Evolutionary conservation across 768 basidiomycete species (phyloP).

Genomic region (Pilatotrama ljubarskyi): DNA sequence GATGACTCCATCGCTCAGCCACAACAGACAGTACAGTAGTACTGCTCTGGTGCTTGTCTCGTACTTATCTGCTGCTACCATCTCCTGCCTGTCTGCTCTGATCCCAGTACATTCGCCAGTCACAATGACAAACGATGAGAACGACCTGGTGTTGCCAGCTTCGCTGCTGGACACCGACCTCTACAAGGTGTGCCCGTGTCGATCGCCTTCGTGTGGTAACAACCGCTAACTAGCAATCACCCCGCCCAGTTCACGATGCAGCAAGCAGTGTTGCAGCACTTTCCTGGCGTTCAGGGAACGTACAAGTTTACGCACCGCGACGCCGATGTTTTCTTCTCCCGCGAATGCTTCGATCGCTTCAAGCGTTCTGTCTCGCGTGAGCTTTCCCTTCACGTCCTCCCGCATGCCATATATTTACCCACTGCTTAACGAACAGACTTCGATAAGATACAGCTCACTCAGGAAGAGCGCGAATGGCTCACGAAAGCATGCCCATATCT

Average conservation of each 20-base stretch:
- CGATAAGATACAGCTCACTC: conserved; percentile 55
- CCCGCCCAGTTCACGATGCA: conserved; percentile 87
- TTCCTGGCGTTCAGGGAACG: conserved; percentile 65
- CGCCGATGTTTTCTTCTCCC: conserved; percentile 61
- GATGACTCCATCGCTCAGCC: conserved; percentile 3
- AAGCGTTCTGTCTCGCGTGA: conserved; percentile 55
- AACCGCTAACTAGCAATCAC: not conserved
- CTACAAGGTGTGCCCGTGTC: conserved; percentile 67
- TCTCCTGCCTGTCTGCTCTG: too few relatives aligned
- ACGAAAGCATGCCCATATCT: conserved; percentile 72
- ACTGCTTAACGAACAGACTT: conserved; percentile 61
- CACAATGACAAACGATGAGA: not conserved
- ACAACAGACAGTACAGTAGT: too few relatives aligned
- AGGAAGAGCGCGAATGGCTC: conserved; percentile 69
- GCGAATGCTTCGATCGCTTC: conserved; percentile 62
- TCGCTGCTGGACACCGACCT: conserved; percentile 92
- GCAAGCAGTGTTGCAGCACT: conserved; percentile 79
- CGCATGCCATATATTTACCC: not conserved
- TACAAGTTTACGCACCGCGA: conserved; percentile 86
- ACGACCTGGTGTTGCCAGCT: conserved; percentile 25
- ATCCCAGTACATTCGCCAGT: too few relatives aligned
- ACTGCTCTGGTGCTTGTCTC: too few relatives aligned
- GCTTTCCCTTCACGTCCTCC: conserved; percentile 24
- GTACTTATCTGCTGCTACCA: too few relatives aligned
- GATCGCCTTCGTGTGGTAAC: not conserved